Base-by-base conservation (phyloP, 305 asterid genomes). In the Ajuga reptans region DNA sequence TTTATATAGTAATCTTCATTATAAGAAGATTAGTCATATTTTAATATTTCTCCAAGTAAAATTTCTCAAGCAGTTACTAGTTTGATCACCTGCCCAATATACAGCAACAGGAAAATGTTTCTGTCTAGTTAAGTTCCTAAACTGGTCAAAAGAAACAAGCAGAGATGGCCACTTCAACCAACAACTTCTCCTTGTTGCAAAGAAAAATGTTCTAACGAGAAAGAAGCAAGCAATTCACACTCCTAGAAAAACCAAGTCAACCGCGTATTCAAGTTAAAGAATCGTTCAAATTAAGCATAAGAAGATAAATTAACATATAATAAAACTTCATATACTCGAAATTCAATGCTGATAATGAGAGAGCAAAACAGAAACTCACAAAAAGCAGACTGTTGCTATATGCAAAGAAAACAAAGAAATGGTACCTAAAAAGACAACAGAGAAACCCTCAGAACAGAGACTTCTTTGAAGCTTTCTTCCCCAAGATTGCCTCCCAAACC, bases 401-500 rank as follows among this genome's bases (percentile, higher is more conserved):
- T 72, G 51, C 24, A 63, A 16, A 41, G 33, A 31, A 15, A 50
- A 49, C 46, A 59, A 9, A 21, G 27, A 31, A 53, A 18, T 8
- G 3, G 34, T 45, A 16, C 16, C 29, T 16, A 53, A 45, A 8
- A 45, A 39, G 69, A 39, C 65, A 71, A 39, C 3, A 41, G 0
- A 49, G 27, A 46, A 74, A 33, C 46, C 67, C 34, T 81, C 71
- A 82, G 58, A 91, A 88, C 31, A 87, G 43, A 64, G 89, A 77
- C 72, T 78, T 78, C 78, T 76, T 83, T 10, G 88, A 73, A 68
- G 86, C 77, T 72, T 85, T 88, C 52, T 76, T 83, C 55, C 97
- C 97, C 14, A 90, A 58, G 49, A 90, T 85, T 9, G 97, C 96
- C 78, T 90, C 96, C 97, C 93, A 92, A 34, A 88, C 93, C 84